Conservation (phyloP, 805 yeast species). For the Cyberlindnera maritima region DNA sequence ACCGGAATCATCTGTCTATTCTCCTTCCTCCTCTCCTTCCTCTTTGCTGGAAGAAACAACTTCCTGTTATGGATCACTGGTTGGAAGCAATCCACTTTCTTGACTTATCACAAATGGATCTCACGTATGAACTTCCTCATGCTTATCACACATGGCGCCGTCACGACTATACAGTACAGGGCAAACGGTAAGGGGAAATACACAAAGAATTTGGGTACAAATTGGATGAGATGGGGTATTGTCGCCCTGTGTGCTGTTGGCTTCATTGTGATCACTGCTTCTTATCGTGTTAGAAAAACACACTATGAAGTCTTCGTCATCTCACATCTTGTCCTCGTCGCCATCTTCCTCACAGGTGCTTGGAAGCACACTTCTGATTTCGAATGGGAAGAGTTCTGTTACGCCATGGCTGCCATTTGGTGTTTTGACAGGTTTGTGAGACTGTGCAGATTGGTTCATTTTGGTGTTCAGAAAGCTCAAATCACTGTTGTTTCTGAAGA, state of each 20-base stretch:
- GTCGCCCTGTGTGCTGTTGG: constrained; percentile 15
- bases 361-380: constrained; percentile 56
- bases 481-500: constrained; percentile 36
- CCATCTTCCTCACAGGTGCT: constrained; percentile 47
- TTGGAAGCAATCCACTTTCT: constrained; percentile 61
- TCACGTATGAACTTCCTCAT: constrained; percentile 42
- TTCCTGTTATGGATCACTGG: constrained; percentile 61
- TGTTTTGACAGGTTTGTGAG: constrained; percentile 49
- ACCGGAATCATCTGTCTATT: constrained; percentile 28
- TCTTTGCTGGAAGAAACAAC: constrained; percentile 75
- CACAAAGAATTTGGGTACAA: constrained; percentile 8
- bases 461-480: constrained; percentile 26
- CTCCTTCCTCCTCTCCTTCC: constrained; percentile 48
- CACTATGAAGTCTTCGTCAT: constrained; percentile 61
- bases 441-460: constrained; percentile 22
- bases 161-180: constrained; percentile 23
- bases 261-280: constrained; percentile 13
- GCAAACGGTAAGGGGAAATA: constrained; percentile 12
- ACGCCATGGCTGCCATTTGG: constrained; percentile 40
- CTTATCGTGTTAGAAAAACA: constrained; percentile 47
- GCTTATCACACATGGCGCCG: constrained; percentile 21
- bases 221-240: constrained; percentile 25
- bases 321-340: constrained; percentile 54
- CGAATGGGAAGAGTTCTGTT: constrained; percentile 48
- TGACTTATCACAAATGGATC: constrained; percentile 64